These are phyloP conservation scores for Blastosporella zonata DNA, from an alignment of 1,284 basidiomycete species.

Conservation along the genomic window DNA sequence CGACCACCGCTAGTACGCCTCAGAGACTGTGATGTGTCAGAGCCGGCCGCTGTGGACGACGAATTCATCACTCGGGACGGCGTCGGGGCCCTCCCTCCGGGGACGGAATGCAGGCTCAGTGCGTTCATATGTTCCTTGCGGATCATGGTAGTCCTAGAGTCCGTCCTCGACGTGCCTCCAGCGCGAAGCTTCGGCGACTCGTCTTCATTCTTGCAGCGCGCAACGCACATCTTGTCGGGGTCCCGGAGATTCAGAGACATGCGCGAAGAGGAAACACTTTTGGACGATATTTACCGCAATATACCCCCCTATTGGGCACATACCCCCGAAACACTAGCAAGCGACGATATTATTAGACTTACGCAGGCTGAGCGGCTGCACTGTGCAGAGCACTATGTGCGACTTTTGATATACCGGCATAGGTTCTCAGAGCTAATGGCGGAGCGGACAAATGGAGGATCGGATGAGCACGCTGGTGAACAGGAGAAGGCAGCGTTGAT, in stretches of 20 bases:
- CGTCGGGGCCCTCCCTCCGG: conserved; percentile 63
- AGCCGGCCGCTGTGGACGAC: conserved; percentile 83
- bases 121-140: conserved; percentile 77
- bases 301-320: conserved; percentile 80
- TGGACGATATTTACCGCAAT: conserved; percentile 74
- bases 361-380: conserved; percentile 85
- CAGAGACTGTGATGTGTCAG: conserved; percentile 83
- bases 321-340: conserved; percentile 75
- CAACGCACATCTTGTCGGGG: conserved; percentile 53
- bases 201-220: conserved; percentile 60
- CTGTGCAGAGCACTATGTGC: conserved; percentile 80
- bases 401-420: conserved; percentile 77
- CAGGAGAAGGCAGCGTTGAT: conserved; percentile 67
- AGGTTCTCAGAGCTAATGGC: conserved; percentile 71
- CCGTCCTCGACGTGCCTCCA: conserved; percentile 71
- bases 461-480: conserved; percentile 56
- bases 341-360: conserved; percentile 81
- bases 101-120: conserved; percentile 70
- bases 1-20: conserved; percentile 81
- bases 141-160: conserved; percentile 81
- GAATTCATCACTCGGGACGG: conserved; percentile 79
- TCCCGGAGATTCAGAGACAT: conserved; percentile 60
- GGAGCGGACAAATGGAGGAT: conserved; percentile 50
- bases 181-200: conserved; percentile 52
- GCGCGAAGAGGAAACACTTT: conserved; percentile 72